Evolutionary conservation across 192 early-diverging fungal species (phyloP), one percentile per base, ranked within the genome.

Genomic region (Linnemannia zychae): DNA sequence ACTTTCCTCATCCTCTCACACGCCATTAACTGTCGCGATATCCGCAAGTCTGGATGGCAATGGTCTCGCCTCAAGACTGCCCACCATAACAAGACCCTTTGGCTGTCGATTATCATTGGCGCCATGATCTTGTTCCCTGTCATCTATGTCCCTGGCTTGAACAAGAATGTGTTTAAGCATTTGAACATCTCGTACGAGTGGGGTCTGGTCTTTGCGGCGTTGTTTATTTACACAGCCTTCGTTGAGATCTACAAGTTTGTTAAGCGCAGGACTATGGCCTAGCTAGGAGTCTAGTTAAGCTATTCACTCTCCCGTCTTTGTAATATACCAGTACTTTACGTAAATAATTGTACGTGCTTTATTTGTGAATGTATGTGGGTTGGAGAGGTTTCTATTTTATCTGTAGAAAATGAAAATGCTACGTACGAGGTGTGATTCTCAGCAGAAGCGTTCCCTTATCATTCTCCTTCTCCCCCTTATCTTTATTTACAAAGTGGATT

Each of bases 1-100:
- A 94, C 95, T 0, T 75, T 94, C 16, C 82, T 93, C 33, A 87
- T 96, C 36, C 88, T 97, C 20, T 83, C 96, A 75, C 96, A 96
- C 78, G 93, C 92, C 11, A 94, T 93, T 81, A 96, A 95, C 78
- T 96, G 95, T 86, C 93, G 95, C n/a, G 91, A 92, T 65, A 82
- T 93, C 34, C 88, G 93, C 38, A 76, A 91, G 0, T 90, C 94
- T 48, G 90, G 91, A 74, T 97, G 92, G 92, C 22, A 67, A 0
- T 28, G 75, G 46, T 37, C 33, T 24, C 74, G 50, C 31, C 74
- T 85, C 31, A 76, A 44, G 46, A 88, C 72, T 9, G n/a, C 52
- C n/a, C 67, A 46, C 7, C 52, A 63, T 3, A 87, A 87, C 81
- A 82, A 76, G 37, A 85, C 78, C 33, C 75, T 94, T n/a, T 83